These are phyloP conservation scores for Suillus paluster DNA, from an alignment of 768 basidiomycete genomes.

Conservation along the genomic window DNA sequence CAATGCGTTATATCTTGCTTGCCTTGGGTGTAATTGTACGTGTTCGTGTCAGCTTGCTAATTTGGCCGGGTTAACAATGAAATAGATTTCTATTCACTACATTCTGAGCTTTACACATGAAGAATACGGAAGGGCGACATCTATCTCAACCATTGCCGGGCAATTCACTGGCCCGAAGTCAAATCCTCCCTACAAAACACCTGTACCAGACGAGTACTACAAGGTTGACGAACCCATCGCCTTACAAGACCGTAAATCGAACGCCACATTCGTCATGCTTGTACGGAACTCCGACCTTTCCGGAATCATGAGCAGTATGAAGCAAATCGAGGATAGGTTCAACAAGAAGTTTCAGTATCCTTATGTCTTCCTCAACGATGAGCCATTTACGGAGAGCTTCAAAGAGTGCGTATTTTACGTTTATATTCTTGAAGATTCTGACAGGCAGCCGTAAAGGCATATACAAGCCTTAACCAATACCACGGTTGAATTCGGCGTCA, in stretches of 20 bases:
- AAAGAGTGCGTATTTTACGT: slow-evolving; percentile 49
- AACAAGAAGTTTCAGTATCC: slow-evolving; percentile 82
- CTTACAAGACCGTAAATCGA: slow-evolving; percentile 64
- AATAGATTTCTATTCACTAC: slow-evolving; percentile 45
- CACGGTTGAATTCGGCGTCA: slow-evolving; percentile 58
- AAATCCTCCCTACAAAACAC: slow-evolving; percentile 56
- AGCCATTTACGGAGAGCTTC: slow-evolving; percentile 76
- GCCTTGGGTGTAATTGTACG: slow-evolving; percentile 52
- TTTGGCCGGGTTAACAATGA: slow-evolving; percentile 14
- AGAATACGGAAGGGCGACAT: slow-evolving; percentile 46
- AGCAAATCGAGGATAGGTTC: slow-evolving; percentile 85
- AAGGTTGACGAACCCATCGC: slow-evolving; percentile 39
- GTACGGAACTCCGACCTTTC: slow-evolving; percentile 67
- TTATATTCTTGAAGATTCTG: slow-evolving; percentile 6
- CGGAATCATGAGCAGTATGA: slow-evolving; percentile 66
- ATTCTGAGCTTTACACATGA: slow-evolving; percentile 48
- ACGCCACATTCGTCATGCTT: slow-evolving; percentile 84
- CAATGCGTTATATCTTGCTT: slow-evolving; percentile 60
- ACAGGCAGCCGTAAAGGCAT: slow-evolving; percentile 27
- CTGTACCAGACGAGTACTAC: slow-evolving; percentile 66
- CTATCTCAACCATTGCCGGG: slow-evolving; percentile 36
- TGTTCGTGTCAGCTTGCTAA: slow-evolving; percentile 9
- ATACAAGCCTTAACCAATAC: slow-evolving; percentile 34
- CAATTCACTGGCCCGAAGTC: slow-evolving; percentile 23
- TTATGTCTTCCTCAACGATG: slow-evolving; percentile 90